Evolutionary conservation across 73 alveolate species (phyloP).

Genomic region (Effrenium voratum): DNA sequence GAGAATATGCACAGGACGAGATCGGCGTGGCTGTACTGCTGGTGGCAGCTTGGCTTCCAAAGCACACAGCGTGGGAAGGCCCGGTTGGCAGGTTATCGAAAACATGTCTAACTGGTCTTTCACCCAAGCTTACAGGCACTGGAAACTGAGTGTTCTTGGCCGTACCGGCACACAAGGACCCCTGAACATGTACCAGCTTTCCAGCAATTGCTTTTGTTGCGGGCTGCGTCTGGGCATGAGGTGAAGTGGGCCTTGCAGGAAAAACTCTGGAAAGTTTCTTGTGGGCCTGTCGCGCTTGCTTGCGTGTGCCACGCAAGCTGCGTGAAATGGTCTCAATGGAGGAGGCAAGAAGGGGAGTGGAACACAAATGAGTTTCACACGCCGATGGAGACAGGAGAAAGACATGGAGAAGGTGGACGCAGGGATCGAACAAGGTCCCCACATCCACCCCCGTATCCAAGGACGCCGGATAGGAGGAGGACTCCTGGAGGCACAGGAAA

Average conservation of each 20-base stretch:
- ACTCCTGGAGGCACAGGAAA: not conserved
- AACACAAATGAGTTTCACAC: too few species aligned
- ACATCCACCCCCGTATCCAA: not conserved
- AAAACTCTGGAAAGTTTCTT: not conserved
- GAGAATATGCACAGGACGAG: not conserved
- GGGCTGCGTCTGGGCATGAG: constrained; percentile 22
- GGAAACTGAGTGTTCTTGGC: not conserved
- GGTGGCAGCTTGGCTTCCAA: constrained; percentile 67
- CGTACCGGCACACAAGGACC: not conserved
- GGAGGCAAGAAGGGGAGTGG: too few species aligned
- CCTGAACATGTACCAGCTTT: constrained; percentile 9
- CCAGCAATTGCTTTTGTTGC: not conserved
- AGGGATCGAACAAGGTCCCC: too few species aligned
- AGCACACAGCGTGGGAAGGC: constrained; percentile 31
- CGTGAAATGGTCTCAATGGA: too few species aligned
- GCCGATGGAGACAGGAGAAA: too few species aligned
- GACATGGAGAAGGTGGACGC: too few species aligned
- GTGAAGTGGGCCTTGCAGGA: constrained; percentile 8
- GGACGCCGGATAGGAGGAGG: not conserved
- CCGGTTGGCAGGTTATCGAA: not conserved
- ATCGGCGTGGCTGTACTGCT: constrained; percentile 59
- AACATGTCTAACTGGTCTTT: constrained; percentile 8
- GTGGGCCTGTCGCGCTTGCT: constrained; percentile 24
- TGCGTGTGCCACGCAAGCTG: too few species aligned
- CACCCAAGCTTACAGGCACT: not conserved